Conservation (phyloP, 2,329 filamentous ascomycete genomes). For the Aspergillus novofumigatus region DNA sequence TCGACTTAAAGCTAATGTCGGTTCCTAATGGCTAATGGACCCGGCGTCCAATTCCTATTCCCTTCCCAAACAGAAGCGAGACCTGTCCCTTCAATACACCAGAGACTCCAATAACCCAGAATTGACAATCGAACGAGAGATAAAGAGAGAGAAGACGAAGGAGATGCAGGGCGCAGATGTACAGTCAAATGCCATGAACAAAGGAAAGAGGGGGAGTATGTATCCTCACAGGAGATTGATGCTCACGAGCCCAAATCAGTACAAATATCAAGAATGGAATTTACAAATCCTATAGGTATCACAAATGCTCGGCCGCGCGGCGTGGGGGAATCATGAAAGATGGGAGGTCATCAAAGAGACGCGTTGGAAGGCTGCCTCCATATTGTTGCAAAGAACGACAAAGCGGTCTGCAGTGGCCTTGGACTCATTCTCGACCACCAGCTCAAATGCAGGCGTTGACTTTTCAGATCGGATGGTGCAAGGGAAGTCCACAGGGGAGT, state of each 20-base stretch:
- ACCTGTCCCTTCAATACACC: background rate
- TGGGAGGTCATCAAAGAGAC: slow-evolving; percentile 39
- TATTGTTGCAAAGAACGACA: slow-evolving; percentile 35
- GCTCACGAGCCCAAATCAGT: background rate
- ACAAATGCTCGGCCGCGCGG: slow-evolving; percentile 15
- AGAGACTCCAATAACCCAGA: background rate
- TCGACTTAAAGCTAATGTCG: background rate
- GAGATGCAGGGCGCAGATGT: background rate
- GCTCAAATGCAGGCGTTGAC: slow-evolving; percentile 57
- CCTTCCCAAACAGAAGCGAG: background rate
- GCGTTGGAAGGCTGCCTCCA: slow-evolving; percentile 41
- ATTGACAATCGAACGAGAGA: background rate
- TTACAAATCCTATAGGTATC: slow-evolving; percentile 20
- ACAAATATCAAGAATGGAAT: slow-evolving; percentile 5
- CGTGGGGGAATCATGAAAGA: slow-evolving; percentile 33
- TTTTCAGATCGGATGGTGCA: slow-evolving; percentile 57
- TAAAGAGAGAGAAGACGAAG: background rate
- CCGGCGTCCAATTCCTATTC: background rate
- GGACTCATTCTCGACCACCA: slow-evolving; percentile 51
- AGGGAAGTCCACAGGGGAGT: slow-evolving; percentile 42
- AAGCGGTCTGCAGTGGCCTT: slow-evolving; percentile 29
- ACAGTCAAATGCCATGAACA: background rate
- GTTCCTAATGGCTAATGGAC: background rate
- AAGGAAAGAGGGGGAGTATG: background rate
- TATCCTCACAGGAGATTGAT: background rate